These are phyloP conservation scores for Cicer judaicum DNA, from an alignment of 306 rosid genomes.

Conservation along the genomic window DNA sequence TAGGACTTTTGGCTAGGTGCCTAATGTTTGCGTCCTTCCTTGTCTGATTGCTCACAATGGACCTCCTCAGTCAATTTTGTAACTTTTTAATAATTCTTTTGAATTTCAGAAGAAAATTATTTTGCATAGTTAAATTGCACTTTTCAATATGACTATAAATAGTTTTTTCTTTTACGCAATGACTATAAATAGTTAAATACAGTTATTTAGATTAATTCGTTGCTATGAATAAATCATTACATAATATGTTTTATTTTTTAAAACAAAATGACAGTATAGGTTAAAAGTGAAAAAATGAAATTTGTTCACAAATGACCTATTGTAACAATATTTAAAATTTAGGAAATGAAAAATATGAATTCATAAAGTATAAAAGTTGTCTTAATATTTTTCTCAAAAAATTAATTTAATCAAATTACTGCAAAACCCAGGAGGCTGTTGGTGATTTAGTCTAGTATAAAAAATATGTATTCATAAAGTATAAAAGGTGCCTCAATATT, in stretches of 20 bases:
- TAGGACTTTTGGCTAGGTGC: not conserved
- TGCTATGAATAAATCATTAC: not conserved
- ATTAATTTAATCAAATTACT: conserved; percentile 5
- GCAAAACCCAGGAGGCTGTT: not conserved
- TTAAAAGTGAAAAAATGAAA: not conserved
- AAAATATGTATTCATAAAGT: too few relatives aligned
- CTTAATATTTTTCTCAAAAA: not conserved
- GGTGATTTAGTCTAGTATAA: not conserved
- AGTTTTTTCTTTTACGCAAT: too few relatives aligned
- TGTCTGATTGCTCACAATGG: not conserved
- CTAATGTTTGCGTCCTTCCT: conserved; percentile 22
- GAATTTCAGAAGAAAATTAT: too few relatives aligned
- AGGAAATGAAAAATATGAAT: not conserved
- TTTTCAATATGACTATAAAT: not conserved
- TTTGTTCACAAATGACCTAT: not conserved
- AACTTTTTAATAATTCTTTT: too few relatives aligned
- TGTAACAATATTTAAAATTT: not conserved
- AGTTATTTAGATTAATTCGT: not conserved
- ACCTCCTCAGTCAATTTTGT: not conserved
- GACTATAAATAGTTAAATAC: not conserved
- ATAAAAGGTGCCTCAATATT: too few relatives aligned
- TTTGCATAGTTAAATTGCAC: not conserved
- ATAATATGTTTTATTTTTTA: not conserved
- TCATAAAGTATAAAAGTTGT: not conserved
- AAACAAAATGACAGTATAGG: not conserved